Base-by-base conservation (phyloP, 2,329 filamentous ascomycete species). In the Graphilbum fragrans region DNA sequence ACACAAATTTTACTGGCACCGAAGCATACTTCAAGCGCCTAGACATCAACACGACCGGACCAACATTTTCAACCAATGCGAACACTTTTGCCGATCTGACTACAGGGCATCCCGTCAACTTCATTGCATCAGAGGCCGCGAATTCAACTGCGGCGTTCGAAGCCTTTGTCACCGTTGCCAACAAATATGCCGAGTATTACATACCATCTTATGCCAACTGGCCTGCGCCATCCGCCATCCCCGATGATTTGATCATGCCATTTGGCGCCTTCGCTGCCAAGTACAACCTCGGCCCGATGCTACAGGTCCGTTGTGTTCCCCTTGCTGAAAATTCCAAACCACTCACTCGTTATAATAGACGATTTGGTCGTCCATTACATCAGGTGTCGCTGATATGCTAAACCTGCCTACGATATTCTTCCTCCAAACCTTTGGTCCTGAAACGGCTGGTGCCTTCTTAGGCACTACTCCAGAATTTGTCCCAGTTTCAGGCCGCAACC, bases 231-330 rank as follows among this genome's bases (percentile, higher is more conserved):
- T 48, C 55, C 14, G 51, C 56, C 23, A 61, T 71, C 3, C 67
- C 68, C 0, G 56, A 59, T 12, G 69, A 70, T 16, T 53, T 74
- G 2, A 50, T 66, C 18, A 51, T 70, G 4, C 60, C 66, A 2
- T 72, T 67, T 43, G 60, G 63, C 17, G 57, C 68, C 4, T 72
- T 72, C 42, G 55, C 66, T 12, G 50, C 56, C 27, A 71, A 72
- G 51, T 63, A 72, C 51, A 51, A 56, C n/a, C 56, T 69, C 2
- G 38, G 33, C 7, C 19, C 17, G n/a, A 9, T 14, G 10, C 38
- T 40, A n/a, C 17, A 16, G 12, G 32, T 40, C 16, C 9, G 38
- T 17, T 21, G 3, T 11, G n/a, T n/a, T n/a, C 18, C 25, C 25
- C 14, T 8, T 29, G 14, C 8, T 29, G 25, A 8, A 29, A 29